Evolutionary conservation across 805 yeast genomes (phyloP), one percentile per base, ranked within the genome.

Genomic region (Cyberlindnera maclurae): DNA sequence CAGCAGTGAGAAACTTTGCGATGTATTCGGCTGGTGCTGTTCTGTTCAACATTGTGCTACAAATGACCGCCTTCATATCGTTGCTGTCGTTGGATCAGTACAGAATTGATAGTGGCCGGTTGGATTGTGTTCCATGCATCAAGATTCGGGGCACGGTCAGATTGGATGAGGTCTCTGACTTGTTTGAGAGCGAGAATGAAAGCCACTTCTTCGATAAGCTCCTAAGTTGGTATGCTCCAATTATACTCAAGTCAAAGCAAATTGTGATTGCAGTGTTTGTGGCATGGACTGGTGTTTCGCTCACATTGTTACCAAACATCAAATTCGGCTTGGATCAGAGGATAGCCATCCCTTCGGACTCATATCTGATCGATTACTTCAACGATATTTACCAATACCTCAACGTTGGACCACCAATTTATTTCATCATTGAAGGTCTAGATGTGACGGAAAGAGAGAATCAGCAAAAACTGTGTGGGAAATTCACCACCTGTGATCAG

Each of bases 1-100:
- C 97, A 2, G 97, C 97, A 0, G 97, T 90, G 15, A 72, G 82
- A 46, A 93, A 89, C 59, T 90, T 90, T 67, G 97, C 98, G 0
- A 60, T 83, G 12, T 93, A 86, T 54, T 85, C 95, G 6, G 89
- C 96, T 0, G 82, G 87, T 13, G 90, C 97, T 0, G 80, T 90
- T 3, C 52, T 82, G 5, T 64, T 85, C 50, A 89, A 90, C 56
- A 79, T 90, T 1, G 31, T 77, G 0, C 64, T 90, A 24, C 97
- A 90, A 55, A 60, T 88, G 58, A 86, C 97, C 0, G 75, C 82
- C 26, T 89, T 90, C 58, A 71, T 87, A 3, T 72, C 95, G 0
- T 68, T 87, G 1, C 59, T 90, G 41, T 55, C 86, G 0, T 53
- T 84, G 5, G 94, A 83, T 50, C 86, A 79, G 50, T 56, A 58